Evolutionary conservation across 164 flowering plant genomes (phyloP).

Genomic region (Santalum album): DNA sequence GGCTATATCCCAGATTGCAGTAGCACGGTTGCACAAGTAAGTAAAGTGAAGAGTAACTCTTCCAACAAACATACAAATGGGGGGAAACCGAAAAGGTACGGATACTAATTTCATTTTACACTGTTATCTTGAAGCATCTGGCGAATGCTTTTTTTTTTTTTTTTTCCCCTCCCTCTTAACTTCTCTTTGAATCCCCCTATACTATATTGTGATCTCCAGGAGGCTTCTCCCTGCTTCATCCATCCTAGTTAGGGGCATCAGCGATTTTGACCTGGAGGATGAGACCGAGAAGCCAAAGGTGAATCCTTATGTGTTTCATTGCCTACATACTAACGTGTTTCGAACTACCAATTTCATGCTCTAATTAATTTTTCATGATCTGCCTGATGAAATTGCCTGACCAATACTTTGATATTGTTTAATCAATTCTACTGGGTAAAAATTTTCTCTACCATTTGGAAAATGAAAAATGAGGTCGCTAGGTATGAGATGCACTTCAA

Average conservation of each 20-base stretch:
- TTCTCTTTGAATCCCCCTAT: not conserved
- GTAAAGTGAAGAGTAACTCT: conserved; percentile 7
- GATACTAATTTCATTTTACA: not conserved
- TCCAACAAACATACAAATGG: conserved; percentile 9
- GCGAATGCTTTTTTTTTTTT: not conserved
- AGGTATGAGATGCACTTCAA: too few relatives aligned
- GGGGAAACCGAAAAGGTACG: conserved; percentile 50
- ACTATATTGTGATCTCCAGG: conserved; percentile 28
- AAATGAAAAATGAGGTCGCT: too few relatives aligned
- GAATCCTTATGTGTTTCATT: conserved; percentile 1
- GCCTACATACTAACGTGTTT: too few relatives aligned
- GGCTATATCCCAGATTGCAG: conserved; percentile 1
- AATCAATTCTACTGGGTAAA: too few relatives aligned
- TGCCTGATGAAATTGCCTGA: too few relatives aligned
- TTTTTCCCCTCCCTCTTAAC: not conserved
- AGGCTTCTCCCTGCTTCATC: conserved; percentile 66
- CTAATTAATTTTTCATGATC: too few relatives aligned
- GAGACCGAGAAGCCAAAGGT: conserved; percentile 53
- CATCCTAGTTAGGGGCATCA: conserved; percentile 38
- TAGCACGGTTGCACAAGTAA: conserved; percentile 6
- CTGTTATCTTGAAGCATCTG: too few relatives aligned
- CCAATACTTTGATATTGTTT: too few relatives aligned
- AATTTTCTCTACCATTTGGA: too few relatives aligned
- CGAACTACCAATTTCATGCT: too few relatives aligned
- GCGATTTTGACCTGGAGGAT: conserved; percentile 33